A percentile compares a stretch with the other conserved stretches of the same genome.
Evolutionary conservation across 139 green algal genomes (phyloP).

Genomic region (Auxenochlorella pyrenoidosa): DNA sequence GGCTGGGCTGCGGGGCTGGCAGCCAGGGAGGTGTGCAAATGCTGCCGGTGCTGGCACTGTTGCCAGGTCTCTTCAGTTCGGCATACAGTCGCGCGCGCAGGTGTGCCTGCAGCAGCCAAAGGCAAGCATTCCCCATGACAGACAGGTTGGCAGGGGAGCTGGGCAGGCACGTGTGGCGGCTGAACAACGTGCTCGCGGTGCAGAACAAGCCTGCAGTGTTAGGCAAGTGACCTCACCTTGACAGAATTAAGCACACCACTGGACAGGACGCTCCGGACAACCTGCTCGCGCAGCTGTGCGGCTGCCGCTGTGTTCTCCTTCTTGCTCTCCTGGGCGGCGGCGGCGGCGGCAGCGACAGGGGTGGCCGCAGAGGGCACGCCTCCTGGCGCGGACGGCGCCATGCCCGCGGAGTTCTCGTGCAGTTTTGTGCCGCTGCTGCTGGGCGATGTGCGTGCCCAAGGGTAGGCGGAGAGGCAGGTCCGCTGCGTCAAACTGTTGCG

Average conservation of each 20-base stretch:
- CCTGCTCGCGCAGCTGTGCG: background rate
- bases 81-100: slow-evolving; percentile 28
- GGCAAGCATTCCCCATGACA: background rate
- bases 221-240: slow-evolving; percentile 3
- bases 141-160: background rate
- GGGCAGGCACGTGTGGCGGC: background rate
- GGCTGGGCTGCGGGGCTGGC: background rate
- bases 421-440: too few relatives aligned
- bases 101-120: slow-evolving; percentile 10
- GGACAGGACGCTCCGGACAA: background rate
- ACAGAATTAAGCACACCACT: slow-evolving; percentile 19
- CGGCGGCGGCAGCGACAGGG: background rate
- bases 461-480: too few relatives aligned
- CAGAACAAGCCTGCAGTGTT: too few relatives aligned
- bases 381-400: background rate
- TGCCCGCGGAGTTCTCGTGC: too few relatives aligned
- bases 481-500: background rate
- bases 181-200: too few relatives aligned
- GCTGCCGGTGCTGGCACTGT: background rate
- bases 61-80: slow-evolving; percentile 7
- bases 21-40: background rate
- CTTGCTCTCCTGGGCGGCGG: background rate
- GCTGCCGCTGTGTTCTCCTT: background rate
- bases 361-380: background rate
- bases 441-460: too few relatives aligned